Evolutionary conservation across 441 rosid genomes (phyloP), one percentile per base, ranked within the genome.

Genomic region (Aleurites moluccanus): DNA sequence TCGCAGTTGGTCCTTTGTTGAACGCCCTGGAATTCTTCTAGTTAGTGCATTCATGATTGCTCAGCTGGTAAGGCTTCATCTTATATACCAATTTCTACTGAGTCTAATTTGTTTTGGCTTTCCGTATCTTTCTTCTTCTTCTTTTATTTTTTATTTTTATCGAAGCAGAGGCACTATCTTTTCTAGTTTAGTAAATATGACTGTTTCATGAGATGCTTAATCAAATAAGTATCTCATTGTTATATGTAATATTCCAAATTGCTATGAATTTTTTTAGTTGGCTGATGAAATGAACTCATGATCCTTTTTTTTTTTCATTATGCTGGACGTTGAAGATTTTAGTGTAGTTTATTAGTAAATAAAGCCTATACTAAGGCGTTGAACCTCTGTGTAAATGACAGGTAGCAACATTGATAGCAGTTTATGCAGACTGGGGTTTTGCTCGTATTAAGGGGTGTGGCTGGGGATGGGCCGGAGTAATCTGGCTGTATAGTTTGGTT

Each of bases 391-490:
- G 16, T 55, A 14, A 64, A 69, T 68, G 62, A 60, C 86, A 94
- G 98, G 82, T 90, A 1, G 97, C 97, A 14, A 90, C 95, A 10
- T 8, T 88, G 44, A 89, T 90, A 64, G 92, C 97, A 4, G 97
- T 94, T 57, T 92, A 92, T 80, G 93, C 97, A 7, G 79, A 89
- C 47, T 91, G 95, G 98, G 84, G 80, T n/a, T 92, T 94, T 75
- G 97, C 98, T 0, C 75, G 79, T 23, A 87, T 92, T 47, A 28
- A 90, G 78, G 97, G 97, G 1, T 75, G 76, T 7, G 97, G 98
- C 40, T 94, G 97, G 98, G 94, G 94, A 59, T 92, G 97, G 98
- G 97, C 96, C 30, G 94, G 97, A 49, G 94, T 91, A 9, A 88
- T 92, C 72, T 94, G 96, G 98, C 81, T 89, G 3, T 91, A 83